These are phyloP conservation scores for Annulohypoxylon nitens DNA, from an alignment of 495 filamentous ascomycete species.

Conservation along the genomic window DNA sequence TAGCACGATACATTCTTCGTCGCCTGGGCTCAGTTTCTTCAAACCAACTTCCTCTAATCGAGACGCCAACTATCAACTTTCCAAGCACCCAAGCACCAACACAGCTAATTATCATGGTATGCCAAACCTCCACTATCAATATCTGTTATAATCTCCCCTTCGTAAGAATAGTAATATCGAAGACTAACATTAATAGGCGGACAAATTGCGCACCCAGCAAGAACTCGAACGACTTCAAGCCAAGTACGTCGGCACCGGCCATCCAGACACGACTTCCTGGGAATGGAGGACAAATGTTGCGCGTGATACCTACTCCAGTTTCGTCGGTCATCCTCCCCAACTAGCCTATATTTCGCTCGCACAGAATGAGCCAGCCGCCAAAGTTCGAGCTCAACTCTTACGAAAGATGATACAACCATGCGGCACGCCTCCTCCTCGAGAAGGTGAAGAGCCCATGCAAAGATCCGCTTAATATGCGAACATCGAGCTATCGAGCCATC, in stretches of 20 bases:
- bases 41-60: too few relatives aligned
- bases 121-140: not conserved
- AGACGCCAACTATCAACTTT: too few relatives aligned
- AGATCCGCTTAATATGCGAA: slow-evolving; percentile 16
- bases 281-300: slow-evolving; percentile 96
- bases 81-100: not conserved
- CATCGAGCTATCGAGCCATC: too few relatives aligned
- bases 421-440: slow-evolving; percentile 81
- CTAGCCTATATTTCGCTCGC: slow-evolving; percentile 92
- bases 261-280: slow-evolving; percentile 95
- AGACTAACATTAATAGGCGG: slow-evolving; percentile 69
- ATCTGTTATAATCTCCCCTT: not conserved
- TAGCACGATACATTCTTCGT: too few relatives aligned
- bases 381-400: slow-evolving; percentile 80
- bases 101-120: slow-evolving; percentile 34
- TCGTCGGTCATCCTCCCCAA: slow-evolving; percentile 90
- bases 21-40: too few relatives aligned
- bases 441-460: slow-evolving; percentile 58
- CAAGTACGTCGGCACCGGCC: slow-evolving; percentile 95
- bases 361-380: slow-evolving; percentile 85
- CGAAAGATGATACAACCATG: slow-evolving; percentile 95
- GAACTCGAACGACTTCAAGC: slow-evolving; percentile 96
- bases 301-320: slow-evolving; percentile 83
- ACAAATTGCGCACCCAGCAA: slow-evolving; percentile 97
- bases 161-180: not conserved